Percentiles rank a stretch among this genome's conserved stretches.
Evolutionary conservation across 345 rosid genomes (phyloP).

Genomic region (Erysimum cheiranthoides): DNA sequence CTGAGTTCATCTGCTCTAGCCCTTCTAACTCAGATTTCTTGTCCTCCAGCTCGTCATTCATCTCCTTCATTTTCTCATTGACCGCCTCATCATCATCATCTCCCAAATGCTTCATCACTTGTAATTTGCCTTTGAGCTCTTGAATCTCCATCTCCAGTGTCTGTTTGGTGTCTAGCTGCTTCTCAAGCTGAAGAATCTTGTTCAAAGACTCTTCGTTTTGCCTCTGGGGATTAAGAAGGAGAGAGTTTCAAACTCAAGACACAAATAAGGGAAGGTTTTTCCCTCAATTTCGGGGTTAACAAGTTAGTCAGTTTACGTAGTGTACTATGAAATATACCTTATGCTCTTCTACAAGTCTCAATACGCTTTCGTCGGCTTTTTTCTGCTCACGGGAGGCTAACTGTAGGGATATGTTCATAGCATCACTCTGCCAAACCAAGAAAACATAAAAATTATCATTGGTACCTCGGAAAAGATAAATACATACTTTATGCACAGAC

Average conservation of each 20-base stretch:
- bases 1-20: constrained; percentile 41
- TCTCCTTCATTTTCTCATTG: constrained; percentile 72
- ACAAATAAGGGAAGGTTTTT: constrained; percentile 9
- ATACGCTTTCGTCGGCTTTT: constrained; percentile 78
- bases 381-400: constrained; percentile 81
- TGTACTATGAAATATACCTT: constrained; percentile 53
- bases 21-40: constrained; percentile 57
- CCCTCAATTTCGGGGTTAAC: neutral
- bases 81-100: constrained; percentile 80
- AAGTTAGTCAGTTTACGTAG: neutral
- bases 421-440: constrained; percentile 60
- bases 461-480: constrained; percentile 15
- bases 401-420: constrained; percentile 67
- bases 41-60: constrained; percentile 63
- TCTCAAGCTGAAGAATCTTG: constrained; percentile 73
- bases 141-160: constrained; percentile 88
- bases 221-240: constrained; percentile 57
- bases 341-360: constrained; percentile 84
- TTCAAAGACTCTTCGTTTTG: constrained; percentile 74
- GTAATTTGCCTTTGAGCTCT: constrained; percentile 80
- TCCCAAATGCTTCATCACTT: constrained; percentile 86
- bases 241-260: constrained; percentile 17
- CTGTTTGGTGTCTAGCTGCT: constrained; percentile 78
- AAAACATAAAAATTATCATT: constrained; percentile 26
- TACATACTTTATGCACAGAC: neutral